Percentiles rank a stretch among this genome's conserved stretches.
Conservation (phyloP, 352 stramenopile species). For the Globisporangium acanthophoron region DNA sequence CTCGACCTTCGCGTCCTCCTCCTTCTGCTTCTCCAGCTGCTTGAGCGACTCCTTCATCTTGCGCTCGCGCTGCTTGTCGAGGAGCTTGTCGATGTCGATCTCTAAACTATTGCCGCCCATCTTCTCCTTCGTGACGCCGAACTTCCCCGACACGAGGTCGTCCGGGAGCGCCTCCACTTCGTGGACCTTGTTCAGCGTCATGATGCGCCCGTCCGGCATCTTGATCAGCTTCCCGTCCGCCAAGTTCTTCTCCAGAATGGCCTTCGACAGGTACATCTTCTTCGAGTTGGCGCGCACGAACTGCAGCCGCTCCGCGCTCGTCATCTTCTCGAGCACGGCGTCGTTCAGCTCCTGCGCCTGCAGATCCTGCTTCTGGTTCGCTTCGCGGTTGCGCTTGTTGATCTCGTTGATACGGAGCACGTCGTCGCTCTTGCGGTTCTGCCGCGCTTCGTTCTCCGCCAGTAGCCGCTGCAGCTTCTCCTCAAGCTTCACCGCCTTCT, state of each 20-base stretch:
- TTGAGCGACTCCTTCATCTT: conserved; percentile 40
- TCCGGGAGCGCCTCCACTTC: conserved; percentile 78
- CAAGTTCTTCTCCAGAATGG: conserved; percentile 83
- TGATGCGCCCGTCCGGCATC: conserved; percentile 66
- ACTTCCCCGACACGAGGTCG: conserved; percentile 51
- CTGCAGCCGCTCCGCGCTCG: conserved; percentile 73
- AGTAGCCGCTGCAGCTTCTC: conserved; percentile 53
- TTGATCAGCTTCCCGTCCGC: conserved; percentile 67
- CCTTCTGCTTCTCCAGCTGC: conserved; percentile 17
- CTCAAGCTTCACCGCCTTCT: conserved; percentile 75
- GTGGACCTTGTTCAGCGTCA: conserved; percentile 84
- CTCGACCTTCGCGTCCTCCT: conserved; percentile 47
- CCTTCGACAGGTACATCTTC: conserved; percentile 80
- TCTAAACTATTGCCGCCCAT: conserved; percentile 31
- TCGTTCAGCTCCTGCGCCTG: conserved; percentile 67
- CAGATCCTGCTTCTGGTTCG: conserved; percentile 81
- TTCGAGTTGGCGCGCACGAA: conserved; percentile 80
- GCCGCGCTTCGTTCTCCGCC: conserved; percentile 61
- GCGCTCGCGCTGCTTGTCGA: conserved; percentile 64
- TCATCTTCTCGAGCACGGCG: conserved; percentile 75
- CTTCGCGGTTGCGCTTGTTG: conserved; percentile 75
- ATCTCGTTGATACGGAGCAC: conserved; percentile 84
- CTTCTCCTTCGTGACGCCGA: conserved; percentile 23
- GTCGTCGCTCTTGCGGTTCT: conserved; percentile 75
- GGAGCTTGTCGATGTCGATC: conserved; percentile 70